phyloP scores from a whole-genome alignment of 805 yeast species.

The Saccharomycodes ludwigii region DNA sequence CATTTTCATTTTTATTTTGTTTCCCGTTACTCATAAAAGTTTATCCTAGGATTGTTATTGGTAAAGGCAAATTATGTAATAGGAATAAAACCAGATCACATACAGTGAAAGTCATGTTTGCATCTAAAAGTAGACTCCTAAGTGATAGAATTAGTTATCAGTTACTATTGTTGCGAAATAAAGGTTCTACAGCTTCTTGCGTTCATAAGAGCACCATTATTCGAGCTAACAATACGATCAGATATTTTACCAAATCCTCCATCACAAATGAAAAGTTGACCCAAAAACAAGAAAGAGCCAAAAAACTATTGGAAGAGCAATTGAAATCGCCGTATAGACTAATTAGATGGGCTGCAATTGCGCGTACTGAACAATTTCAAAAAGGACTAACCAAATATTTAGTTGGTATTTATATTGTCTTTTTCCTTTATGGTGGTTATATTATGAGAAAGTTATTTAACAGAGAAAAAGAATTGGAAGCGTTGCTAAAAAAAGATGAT shows the following conservation, averaged over 20 bases:
- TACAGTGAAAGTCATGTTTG: too few species aligned
- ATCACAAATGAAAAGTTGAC: slow-evolving; percentile 13
- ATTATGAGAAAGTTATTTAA: slow-evolving; percentile 55
- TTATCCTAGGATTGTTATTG: too few species aligned
- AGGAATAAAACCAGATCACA: too few species aligned
- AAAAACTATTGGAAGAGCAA: slow-evolving; percentile 22
- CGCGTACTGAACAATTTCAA: slow-evolving; percentile 44
- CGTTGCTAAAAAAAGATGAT: slow-evolving; percentile 25
- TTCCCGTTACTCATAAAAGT: too few species aligned
- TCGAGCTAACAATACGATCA: too few species aligned
- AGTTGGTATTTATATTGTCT: slow-evolving; percentile 44
- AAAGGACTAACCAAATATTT: slow-evolving; percentile 53
- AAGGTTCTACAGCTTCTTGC: too few species aligned
- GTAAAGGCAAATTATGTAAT: too few species aligned
- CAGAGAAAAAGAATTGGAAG: slow-evolving; percentile 49
- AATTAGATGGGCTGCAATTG: slow-evolving; percentile 40
- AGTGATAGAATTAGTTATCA: too few species aligned
- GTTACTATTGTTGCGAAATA: too few species aligned
- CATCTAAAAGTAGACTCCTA: too few species aligned
- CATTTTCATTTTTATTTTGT: too few species aligned
- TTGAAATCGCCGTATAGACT: slow-evolving; percentile 25
- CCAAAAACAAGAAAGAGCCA: slow-evolving; percentile 22
- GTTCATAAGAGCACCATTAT: too few species aligned
- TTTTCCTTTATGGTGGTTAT: slow-evolving; percentile 46
- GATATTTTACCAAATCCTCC: slow-evolving; percentile 8